Conservation (phyloP, 495 filamentous ascomycete genomes). For the Penicillium steckii region DNA sequence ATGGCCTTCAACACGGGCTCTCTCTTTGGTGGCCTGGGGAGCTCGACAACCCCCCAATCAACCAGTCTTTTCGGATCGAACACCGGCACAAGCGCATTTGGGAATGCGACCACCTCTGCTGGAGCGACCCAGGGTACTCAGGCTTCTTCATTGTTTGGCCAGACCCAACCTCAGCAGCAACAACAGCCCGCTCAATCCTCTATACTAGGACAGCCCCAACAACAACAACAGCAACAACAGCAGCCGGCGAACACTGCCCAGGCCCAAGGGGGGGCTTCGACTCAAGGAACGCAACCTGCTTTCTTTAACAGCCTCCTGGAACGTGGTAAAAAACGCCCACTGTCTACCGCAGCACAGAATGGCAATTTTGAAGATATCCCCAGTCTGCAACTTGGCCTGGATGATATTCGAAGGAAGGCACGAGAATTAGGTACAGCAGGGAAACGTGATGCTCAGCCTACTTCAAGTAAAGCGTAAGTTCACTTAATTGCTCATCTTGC, state of each 20-base stretch:
- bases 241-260: slow-evolving; percentile 18
- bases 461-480: slow-evolving; percentile 65
- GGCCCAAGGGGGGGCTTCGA: slow-evolving; percentile 18
- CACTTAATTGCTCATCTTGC: not conserved
- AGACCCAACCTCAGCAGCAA: slow-evolving; percentile 32
- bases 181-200: slow-evolving; percentile 30
- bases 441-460: slow-evolving; percentile 42
- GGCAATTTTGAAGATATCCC: slow-evolving; percentile 49
- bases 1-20: slow-evolving; percentile 32
- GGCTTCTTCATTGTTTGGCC: slow-evolving; percentile 29
- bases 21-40: slow-evolving; percentile 36
- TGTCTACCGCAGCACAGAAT: slow-evolving; percentile 36
- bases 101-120: slow-evolving; percentile 20
- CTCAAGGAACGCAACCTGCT: slow-evolving; percentile 53
- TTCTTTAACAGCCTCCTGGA: slow-evolving; percentile 89
- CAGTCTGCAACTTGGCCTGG: slow-evolving; percentile 75
- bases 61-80: slow-evolving; percentile 39
- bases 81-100: slow-evolving; percentile 25
- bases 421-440: slow-evolving; percentile 66
- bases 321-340: slow-evolving; percentile 58
- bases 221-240: slow-evolving; percentile 33
- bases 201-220: slow-evolving; percentile 33
- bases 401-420: slow-evolving; percentile 82
- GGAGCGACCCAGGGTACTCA: slow-evolving; percentile 24
- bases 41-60: slow-evolving; percentile 22